These are phyloP conservation scores for Hyparrhenia diplandra DNA, from an alignment of 176 grass and related monocot genomes.

Conservation along the genomic window DNA sequence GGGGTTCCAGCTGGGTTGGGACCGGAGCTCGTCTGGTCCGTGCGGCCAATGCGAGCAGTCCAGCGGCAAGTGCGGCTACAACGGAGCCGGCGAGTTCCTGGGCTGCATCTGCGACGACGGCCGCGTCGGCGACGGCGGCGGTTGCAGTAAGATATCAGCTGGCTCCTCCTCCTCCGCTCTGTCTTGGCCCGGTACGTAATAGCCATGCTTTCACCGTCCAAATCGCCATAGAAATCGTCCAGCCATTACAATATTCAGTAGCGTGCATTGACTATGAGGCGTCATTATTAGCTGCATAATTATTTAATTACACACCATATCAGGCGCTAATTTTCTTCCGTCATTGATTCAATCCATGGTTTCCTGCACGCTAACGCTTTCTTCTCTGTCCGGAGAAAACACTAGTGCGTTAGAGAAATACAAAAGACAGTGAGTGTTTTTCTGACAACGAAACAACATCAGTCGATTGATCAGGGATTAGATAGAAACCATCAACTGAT, in stretches of 20 bases:
- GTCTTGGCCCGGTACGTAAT: constrained; percentile 9
- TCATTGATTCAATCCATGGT: background rate
- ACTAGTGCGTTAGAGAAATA: background rate
- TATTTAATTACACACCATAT: background rate
- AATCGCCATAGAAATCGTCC: background rate
- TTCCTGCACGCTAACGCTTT: background rate
- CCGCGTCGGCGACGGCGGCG: background rate
- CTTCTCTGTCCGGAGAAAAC: background rate
- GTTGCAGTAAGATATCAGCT: background rate
- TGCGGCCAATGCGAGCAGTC: constrained; percentile 32
- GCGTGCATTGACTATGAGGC: background rate
- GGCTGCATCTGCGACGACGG: constrained; percentile 51
- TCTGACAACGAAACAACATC: too few relatives aligned
- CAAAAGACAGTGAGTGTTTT: too few relatives aligned
- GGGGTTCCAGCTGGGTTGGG: constrained; percentile 48
- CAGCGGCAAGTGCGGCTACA: constrained; percentile 34
- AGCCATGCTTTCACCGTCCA: background rate
- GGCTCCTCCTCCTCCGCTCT: background rate
- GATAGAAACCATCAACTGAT: too few relatives aligned
- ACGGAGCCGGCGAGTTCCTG: background rate
- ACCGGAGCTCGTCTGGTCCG: background rate
- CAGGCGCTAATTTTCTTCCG: too few relatives aligned
- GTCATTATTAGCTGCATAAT: background rate
- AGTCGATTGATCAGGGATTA: too few relatives aligned
- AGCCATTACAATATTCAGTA: background rate